Evolutionary conservation across 192 early-diverging fungal species (phyloP), one percentile per base, ranked within the genome.

Genomic region (Gryganskiella cystojenkinii): DNA sequence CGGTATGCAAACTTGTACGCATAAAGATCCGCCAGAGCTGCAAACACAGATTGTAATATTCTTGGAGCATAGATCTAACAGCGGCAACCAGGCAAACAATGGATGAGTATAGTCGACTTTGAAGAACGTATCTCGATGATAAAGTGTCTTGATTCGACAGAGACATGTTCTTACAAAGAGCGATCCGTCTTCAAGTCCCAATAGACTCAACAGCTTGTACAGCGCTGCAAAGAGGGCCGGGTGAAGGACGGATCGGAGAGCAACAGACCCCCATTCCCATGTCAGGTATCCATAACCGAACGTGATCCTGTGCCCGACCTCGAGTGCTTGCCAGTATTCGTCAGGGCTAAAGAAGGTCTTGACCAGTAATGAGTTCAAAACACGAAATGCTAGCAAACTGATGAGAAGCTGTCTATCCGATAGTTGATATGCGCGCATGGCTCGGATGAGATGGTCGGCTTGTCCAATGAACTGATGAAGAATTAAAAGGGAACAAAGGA

Each of bases 261-360:
- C 74, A 35, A 94, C 83, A 54, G 82, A 71, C 13, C 37, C 37
- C 97, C 97, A 99, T 78, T 97, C 96, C 95, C 96, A 98, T 6
- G 96, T 97, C 76, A 94, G 64, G 60, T 92, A 94, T 3, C 96
- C 96, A 71, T 92, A 90, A 70, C 94, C 94, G 88, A 97, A 98
- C 2, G 92, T 89, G n/a, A 86, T 67, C 33, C 82, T 73, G 81
- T 98, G 95, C 2, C 91, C 96, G 17, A 99, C 92, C 81, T 99
- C 97, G 45, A 92, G 89, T 33, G 91, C 89, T 80, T 99, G 97
- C 96, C 96, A 99, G 84, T 94, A 97, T 81, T 99, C 96, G 83
- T 99, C 97, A 1, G 97, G 96, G 62, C 93, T 91, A 63, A 93
- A 94, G 61, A 87, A 98, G 20, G 96, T 98, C n/a, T 62, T 45